Evolutionary conservation across 2,329 filamentous ascomycete genomes (phyloP).

Genomic region (Stachybotrys chlorohalonatus): DNA sequence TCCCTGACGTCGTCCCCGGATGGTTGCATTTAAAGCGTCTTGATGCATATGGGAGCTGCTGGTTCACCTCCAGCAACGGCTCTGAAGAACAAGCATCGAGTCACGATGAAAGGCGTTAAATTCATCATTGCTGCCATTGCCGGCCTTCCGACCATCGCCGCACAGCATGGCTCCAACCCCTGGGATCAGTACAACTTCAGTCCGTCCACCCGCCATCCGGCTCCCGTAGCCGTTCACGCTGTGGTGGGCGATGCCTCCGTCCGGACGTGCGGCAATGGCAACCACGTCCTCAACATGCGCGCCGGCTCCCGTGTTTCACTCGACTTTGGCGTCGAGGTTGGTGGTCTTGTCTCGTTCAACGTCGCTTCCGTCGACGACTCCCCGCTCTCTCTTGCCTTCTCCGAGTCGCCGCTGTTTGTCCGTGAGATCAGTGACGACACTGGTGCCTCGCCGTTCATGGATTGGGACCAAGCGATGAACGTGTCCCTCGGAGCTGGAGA

Average conservation of each 20-base stretch:
- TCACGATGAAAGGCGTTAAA: not conserved
- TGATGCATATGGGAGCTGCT: no score
- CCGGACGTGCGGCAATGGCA: not conserved
- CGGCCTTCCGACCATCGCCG: not conserved
- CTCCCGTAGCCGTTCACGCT: not conserved
- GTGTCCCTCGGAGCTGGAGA: slow-evolving; percentile 12
- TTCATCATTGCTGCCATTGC: not conserved
- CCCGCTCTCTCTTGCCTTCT: slow-evolving; percentile 13
- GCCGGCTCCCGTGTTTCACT: slow-evolving; percentile 7
- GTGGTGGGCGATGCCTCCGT: not conserved
- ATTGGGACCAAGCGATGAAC: slow-evolving; percentile 13
- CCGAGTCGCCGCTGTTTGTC: slow-evolving; percentile 12
- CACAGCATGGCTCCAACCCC: not conserved
- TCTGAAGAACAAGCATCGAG: not conserved
- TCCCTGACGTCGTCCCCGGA: no score
- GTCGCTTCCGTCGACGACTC: not conserved
- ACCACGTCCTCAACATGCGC: not conserved
- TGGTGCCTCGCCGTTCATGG: slow-evolving; percentile 7
- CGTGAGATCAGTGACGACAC: slow-evolving; percentile 14
- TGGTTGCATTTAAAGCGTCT: no score
- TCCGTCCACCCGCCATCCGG: not conserved
- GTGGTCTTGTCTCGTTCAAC: slow-evolving; percentile 6
- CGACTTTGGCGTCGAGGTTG: slow-evolving; percentile 8
- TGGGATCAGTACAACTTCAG: not conserved
- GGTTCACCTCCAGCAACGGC: no score